Conservation (phyloP, 345 rosid species). For the Lumnitzera littorea region DNA sequence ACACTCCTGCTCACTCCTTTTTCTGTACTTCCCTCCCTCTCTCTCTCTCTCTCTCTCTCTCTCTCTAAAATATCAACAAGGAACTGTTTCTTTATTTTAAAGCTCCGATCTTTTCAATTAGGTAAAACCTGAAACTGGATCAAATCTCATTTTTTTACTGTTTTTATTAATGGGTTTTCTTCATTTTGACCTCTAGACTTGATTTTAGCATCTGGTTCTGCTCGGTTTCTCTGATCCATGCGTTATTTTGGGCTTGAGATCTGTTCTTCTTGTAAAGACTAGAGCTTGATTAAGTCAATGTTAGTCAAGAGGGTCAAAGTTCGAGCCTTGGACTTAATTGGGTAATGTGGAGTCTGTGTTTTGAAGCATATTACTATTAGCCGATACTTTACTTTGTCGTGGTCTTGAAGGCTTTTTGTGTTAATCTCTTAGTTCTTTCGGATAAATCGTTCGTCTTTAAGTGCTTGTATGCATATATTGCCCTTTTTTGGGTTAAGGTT, state of each 20-base stretch:
- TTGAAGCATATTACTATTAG: not conserved
- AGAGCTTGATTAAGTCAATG: slow-evolving; percentile 11
- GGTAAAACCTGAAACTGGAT: too few species aligned
- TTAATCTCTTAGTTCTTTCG: too few species aligned
- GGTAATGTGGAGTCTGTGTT: slow-evolving; percentile 14
- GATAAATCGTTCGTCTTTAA: too few species aligned
- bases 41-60: not conserved
- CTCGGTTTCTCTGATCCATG: slow-evolving; percentile 9
- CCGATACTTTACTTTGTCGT: too few species aligned
- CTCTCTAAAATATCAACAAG: too few species aligned
- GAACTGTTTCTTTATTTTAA: too few species aligned
- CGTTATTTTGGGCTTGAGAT: slow-evolving; percentile 29
- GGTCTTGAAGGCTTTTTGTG: too few species aligned
- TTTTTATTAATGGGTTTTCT: slow-evolving; percentile 5
- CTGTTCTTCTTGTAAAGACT: slow-evolving; percentile 21
- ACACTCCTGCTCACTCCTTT: not conserved
- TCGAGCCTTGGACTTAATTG: slow-evolving; percentile 10
- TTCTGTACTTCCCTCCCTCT: not conserved
- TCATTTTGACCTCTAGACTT: slow-evolving; percentile 6
- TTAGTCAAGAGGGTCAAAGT: slow-evolving; percentile 3
- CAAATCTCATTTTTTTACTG: too few species aligned
- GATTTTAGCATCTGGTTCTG: slow-evolving; percentile 29
- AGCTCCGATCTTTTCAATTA: too few species aligned
- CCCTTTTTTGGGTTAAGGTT: too few species aligned
- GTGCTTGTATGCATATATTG: too few species aligned